Conservation (phyloP, 208 protist species). For the Sergeia podlipaevii region DNA sequence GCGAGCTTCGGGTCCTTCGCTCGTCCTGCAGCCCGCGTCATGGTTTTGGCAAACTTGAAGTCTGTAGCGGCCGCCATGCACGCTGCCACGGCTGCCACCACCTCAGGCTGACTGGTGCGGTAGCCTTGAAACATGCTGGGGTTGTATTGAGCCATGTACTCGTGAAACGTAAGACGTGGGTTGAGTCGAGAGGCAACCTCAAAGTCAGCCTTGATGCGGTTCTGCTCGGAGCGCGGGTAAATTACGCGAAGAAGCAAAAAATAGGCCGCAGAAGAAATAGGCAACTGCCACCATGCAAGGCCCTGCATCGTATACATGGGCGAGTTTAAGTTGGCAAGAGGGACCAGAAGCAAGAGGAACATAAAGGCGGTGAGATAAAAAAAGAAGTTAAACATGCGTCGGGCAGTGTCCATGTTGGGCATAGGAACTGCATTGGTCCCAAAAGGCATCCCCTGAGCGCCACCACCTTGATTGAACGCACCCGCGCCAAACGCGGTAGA, state of each 20-base stretch:
- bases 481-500: slow-evolving; percentile 1
- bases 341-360: slow-evolving; percentile 41
- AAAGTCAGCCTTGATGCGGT: slow-evolving; percentile 74
- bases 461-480: background rate
- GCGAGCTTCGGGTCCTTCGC: slow-evolving; percentile 57
- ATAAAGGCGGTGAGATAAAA: slow-evolving; percentile 59
- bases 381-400: slow-evolving; percentile 42
- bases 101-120: slow-evolving; percentile 58
- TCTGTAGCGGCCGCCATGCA: slow-evolving; percentile 51
- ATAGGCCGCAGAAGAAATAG: slow-evolving; percentile 49
- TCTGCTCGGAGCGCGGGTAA: slow-evolving; percentile 55
- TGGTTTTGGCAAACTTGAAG: slow-evolving; percentile 56
- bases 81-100: slow-evolving; percentile 66
- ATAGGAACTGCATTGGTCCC: background rate
- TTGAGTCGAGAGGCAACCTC: slow-evolving; percentile 38
- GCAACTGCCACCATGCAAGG: slow-evolving; percentile 76
- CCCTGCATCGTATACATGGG: slow-evolving; percentile 63
- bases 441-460: background rate
- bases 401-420: too few species aligned
- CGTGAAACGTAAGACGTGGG: slow-evolving; percentile 65
- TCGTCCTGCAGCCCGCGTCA: slow-evolving; percentile 57
- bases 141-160: slow-evolving; percentile 70
- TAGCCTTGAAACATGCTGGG: slow-evolving; percentile 78
- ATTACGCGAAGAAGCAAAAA: slow-evolving; percentile 62
- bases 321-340: slow-evolving; percentile 45